Percentiles rank a stretch among this genome's conserved stretches.
Evolutionary conservation across 805 yeast genomes (phyloP).

Genomic region (Debaryomyces tyrocola): DNA sequence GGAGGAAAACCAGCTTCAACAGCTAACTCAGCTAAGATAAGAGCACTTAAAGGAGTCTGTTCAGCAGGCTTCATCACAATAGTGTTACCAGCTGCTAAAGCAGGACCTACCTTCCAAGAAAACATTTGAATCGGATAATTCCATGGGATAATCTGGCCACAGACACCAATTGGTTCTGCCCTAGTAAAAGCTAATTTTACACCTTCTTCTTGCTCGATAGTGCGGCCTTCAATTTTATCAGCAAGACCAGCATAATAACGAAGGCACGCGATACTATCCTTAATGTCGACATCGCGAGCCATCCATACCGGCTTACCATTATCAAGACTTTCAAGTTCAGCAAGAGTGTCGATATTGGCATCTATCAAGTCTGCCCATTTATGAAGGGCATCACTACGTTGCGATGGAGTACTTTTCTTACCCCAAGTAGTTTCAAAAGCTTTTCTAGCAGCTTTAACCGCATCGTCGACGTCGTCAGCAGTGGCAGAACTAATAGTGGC

Average conservation of each 20-base stretch:
- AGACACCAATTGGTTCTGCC: constrained; percentile 45
- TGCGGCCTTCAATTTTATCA: constrained; percentile 64
- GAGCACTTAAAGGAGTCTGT: constrained; percentile 49
- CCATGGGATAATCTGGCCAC: constrained; percentile 54
- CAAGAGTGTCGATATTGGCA: constrained; percentile 48
- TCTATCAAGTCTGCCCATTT: constrained; percentile 53
- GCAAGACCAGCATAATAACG: constrained; percentile 76
- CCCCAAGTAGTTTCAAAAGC: constrained; percentile 53
- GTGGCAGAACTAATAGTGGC: constrained; percentile 52
- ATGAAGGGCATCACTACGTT: constrained; percentile 45
- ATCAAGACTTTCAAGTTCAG: constrained; percentile 59
- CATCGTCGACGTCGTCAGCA: constrained; percentile 52
- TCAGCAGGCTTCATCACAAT: constrained; percentile 50
- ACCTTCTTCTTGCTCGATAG: constrained; percentile 54
- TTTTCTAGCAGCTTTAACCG: constrained; percentile 51
- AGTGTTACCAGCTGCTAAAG: constrained; percentile 49
- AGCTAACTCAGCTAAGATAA: constrained; percentile 42
- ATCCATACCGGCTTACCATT: constrained; percentile 55
- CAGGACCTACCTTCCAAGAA: constrained; percentile 49
- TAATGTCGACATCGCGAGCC: constrained; percentile 57
- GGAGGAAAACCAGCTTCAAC: constrained; percentile 46
- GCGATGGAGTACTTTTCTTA: constrained; percentile 39
- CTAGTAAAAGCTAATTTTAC: constrained; percentile 46
- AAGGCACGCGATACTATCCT: constrained; percentile 54
- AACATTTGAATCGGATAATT: constrained; percentile 52